phyloP scores from a whole-genome alignment of 176 grass and related monocot species.

The Cenchrus americanus region DNA sequence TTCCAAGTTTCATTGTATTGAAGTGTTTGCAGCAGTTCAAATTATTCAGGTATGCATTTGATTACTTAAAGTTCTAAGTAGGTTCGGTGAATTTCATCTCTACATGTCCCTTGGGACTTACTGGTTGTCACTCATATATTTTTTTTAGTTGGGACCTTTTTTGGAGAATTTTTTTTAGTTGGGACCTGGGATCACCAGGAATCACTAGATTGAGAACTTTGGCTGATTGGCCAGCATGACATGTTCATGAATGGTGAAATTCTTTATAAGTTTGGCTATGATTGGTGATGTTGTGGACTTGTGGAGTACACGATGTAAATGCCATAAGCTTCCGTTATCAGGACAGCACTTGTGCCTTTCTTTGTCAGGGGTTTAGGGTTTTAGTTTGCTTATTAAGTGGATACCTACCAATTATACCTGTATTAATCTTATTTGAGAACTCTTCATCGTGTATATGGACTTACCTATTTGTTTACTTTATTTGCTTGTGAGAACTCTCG shows the following conservation, averaged over 20 bases:
- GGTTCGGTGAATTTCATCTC: not conserved
- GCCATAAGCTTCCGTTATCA: not conserved
- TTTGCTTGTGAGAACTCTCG: not conserved
- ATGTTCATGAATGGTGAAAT: not conserved
- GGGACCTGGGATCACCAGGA: not conserved
- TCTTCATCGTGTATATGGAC: not conserved
- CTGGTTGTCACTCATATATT: too few relatives aligned
- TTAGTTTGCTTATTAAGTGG: not conserved
- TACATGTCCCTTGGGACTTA: not conserved
- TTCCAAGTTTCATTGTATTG: constrained; percentile 41
- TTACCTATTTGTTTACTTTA: constrained; percentile 4
- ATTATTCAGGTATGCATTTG: not conserved
- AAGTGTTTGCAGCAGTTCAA: constrained; percentile 38
- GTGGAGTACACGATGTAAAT: not conserved
- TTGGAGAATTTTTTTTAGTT: not conserved
- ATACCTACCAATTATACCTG: not conserved
- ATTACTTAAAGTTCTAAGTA: not conserved
- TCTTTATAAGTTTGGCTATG: not conserved
- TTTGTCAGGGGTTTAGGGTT: not conserved
- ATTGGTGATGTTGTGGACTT: not conserved
- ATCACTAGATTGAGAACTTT: not conserved
- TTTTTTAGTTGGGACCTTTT: too few relatives aligned
- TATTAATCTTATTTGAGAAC: not conserved
- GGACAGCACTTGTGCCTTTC: not conserved
- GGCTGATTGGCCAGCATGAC: not conserved